Evolutionary conservation across 345 rosid species (phyloP).

Genomic region (Sisymbrium irio): DNA sequence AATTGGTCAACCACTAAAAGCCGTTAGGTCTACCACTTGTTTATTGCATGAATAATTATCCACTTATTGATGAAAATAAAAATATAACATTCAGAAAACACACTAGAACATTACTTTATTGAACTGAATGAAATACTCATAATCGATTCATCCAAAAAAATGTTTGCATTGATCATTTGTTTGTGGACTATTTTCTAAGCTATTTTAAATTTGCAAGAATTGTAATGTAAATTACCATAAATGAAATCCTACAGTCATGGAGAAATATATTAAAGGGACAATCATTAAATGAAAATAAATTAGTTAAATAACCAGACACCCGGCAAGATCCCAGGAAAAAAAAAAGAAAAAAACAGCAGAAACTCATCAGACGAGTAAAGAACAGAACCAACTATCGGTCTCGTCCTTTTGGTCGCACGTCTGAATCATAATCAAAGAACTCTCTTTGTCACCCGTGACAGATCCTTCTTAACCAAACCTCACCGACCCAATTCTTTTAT

Average conservation of each 20-base stretch:
- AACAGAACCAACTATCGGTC: slow-evolving; percentile 15
- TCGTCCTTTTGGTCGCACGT: slow-evolving; percentile 53
- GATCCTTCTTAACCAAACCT: slow-evolving; percentile 42
- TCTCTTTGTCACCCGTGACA: slow-evolving; percentile 28
- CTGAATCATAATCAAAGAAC: slow-evolving; percentile 39
- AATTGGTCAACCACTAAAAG: slow-evolving; percentile 30
- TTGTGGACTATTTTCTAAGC: neutral
- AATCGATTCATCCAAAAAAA: too few relatives aligned
- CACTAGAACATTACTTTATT: neutral
- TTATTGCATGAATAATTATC: slow-evolving; percentile 20
- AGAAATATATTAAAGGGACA: slow-evolving; percentile 1
- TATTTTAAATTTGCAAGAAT: too few relatives aligned
- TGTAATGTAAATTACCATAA: slow-evolving; percentile 6
- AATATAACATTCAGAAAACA: neutral
- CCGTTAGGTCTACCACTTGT: slow-evolving; percentile 23
- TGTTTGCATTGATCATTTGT: too few relatives aligned
- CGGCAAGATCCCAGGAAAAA: slow-evolving; percentile 14
- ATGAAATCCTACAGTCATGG: neutral
- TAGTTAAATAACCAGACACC: neutral
- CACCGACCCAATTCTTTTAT: slow-evolving; percentile 32
- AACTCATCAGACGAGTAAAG: slow-evolving; percentile 20
- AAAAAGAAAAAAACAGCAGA: neutral
- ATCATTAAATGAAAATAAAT: slow-evolving; percentile 11
- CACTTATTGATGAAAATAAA: neutral
- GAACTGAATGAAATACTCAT: neutral